phyloP scores from a whole-genome alignment of 2,329 filamentous ascomycete species.

The Spiromastix sp. region DNA sequence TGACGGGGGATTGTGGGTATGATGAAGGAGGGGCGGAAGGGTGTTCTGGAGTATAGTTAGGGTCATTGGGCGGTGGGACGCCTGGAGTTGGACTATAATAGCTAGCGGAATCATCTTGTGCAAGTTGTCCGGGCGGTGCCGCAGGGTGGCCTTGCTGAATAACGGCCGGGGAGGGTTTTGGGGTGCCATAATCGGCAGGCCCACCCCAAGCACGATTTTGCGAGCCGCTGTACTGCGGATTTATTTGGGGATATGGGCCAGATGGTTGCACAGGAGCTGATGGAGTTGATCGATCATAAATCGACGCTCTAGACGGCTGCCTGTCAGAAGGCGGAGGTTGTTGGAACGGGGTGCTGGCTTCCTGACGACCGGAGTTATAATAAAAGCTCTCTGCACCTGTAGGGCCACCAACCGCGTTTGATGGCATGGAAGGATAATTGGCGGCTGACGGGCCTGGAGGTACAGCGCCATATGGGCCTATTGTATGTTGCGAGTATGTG shows the following conservation, averaged over 20 bases:
- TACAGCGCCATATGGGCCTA: slow-evolving; percentile 48
- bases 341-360: slow-evolving; percentile 38
- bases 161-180: neutral
- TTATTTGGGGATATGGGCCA: slow-evolving; percentile 13
- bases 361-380: slow-evolving; percentile 49
- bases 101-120: slow-evolving; percentile 6
- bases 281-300: neutral
- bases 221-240: slow-evolving; percentile 7
- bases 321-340: slow-evolving; percentile 36
- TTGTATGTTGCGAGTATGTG: slow-evolving; percentile 73
- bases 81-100: slow-evolving; percentile 2
- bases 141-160: slow-evolving; percentile 5
- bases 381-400: slow-evolving; percentile 71
- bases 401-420: slow-evolving; percentile 38
- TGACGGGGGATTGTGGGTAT: slow-evolving; percentile 15
- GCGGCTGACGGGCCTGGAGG: slow-evolving; percentile 41
- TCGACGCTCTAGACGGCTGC: slow-evolving; percentile 4
- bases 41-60: slow-evolving; percentile 8
- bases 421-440: slow-evolving; percentile 60
- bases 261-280: slow-evolving; percentile 13
- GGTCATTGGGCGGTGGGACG: slow-evolving; percentile 3
- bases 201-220: slow-evolving; percentile 14
- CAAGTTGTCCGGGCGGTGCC: neutral
- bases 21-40: slow-evolving; percentile 12
- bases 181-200: slow-evolving; percentile 15